phyloP scores from a whole-genome alignment of 805 yeast genomes.

The Yamadazyma endophytica region DNA sequence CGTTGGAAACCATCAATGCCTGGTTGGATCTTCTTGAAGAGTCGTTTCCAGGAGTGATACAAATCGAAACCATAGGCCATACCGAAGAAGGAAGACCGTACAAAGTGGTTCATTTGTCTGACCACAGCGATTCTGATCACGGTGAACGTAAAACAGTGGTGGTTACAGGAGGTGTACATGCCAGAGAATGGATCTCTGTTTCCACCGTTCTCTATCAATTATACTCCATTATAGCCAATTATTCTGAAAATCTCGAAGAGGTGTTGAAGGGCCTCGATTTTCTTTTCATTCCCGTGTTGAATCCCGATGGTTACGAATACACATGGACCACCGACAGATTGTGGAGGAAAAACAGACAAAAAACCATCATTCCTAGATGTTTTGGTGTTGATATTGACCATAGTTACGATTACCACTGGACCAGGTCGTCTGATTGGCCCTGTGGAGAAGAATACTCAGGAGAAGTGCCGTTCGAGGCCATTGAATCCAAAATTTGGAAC shows the following conservation, averaged over 20 bases:
- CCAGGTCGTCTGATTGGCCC: conserved; percentile 55
- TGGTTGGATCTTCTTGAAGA: conserved; percentile 64
- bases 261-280: conserved; percentile 59
- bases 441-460: conserved; percentile 87
- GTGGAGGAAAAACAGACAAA: conserved; percentile 88
- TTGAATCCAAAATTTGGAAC: conserved; percentile 37
- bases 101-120: conserved; percentile 60
- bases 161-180: conserved; percentile 81
- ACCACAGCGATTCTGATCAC: conserved; percentile 37
- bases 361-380: conserved; percentile 58
- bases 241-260: conserved; percentile 27
- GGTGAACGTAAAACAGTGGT: conserved; percentile 58
- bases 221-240: conserved; percentile 32
- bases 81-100: conserved; percentile 73
- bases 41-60: conserved; percentile 62
- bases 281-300: conserved; percentile 75
- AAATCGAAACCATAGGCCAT: conserved; percentile 64
- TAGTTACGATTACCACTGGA: conserved; percentile 74
- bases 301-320: conserved; percentile 88
- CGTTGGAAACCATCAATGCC: conserved; percentile 60
- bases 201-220: conserved; percentile 60
- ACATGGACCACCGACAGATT: conserved; percentile 77
- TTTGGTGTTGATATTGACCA: conserved; percentile 85
- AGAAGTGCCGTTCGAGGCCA: conserved; percentile 58
- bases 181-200: conserved; percentile 85